Conservation (phyloP, 148 eudicot species). For the Rhododendron griersonianum region DNA sequence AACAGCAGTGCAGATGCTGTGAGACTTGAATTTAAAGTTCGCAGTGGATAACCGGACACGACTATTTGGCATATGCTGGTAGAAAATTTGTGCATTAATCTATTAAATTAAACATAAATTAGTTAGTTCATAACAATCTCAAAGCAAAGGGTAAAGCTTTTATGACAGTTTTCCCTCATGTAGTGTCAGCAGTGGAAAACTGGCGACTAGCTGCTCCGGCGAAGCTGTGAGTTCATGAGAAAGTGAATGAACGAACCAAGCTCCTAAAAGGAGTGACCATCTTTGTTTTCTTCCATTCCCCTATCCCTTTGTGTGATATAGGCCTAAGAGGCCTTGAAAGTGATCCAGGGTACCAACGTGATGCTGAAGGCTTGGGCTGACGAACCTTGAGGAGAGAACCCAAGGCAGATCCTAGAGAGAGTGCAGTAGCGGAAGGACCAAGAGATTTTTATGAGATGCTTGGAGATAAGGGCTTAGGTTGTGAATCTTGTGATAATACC, state of each 20-base stretch:
- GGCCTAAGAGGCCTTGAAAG: neutral
- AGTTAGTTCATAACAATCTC: neutral
- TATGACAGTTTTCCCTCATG: neutral
- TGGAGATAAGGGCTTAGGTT: too few species aligned
- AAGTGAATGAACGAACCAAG: neutral
- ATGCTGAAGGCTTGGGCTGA: neutral
- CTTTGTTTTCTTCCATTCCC: neutral
- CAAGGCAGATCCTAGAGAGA: neutral
- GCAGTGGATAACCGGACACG: neutral
- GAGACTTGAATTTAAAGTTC: neutral
- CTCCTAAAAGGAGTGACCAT: neutral
- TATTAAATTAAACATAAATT: neutral
- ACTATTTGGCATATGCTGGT: neutral
- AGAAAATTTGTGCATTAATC: neutral
- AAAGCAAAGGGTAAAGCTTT: neutral
- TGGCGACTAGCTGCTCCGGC: neutral
- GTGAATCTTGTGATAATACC: too few species aligned
- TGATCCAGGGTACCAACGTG: neutral
- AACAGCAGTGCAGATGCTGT: neutral
- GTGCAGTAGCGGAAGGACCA: neutral
- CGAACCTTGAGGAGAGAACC: neutral
- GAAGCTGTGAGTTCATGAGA: neutral
- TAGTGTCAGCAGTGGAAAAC: neutral
- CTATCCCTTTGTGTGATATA: neutral
- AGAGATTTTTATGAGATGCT: neutral